A percentile compares a stretch with the other conserved stretches of the same genome.
Evolutionary conservation across 225 moss, liverwort and hornwort species (phyloP).

Genomic region (Marchantia polymorpha): DNA sequence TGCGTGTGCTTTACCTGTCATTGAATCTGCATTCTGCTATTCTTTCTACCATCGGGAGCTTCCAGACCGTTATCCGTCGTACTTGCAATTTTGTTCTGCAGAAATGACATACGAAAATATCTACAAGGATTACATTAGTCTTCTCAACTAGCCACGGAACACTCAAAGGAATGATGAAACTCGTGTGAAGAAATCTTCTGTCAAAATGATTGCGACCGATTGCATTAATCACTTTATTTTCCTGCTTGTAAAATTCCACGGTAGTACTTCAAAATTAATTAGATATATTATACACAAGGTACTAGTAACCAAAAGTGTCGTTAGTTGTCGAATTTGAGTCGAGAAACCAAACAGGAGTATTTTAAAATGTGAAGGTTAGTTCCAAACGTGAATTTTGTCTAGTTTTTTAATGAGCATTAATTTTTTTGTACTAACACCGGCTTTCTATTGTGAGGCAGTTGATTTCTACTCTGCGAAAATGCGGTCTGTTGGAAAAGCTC

Average conservation of each 20-base stretch:
- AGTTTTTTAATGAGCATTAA: background rate
- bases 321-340: background rate
- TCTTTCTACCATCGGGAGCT: background rate
- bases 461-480: constrained; percentile 61
- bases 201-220: too few relatives aligned
- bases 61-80: background rate
- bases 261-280: too few relatives aligned
- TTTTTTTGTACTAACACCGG: background rate
- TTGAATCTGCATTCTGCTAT: background rate
- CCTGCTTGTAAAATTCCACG: too few relatives aligned
- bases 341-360: background rate
- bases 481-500: constrained; percentile 70
- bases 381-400: background rate
- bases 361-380: background rate
- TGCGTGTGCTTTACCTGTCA: constrained; percentile 16
- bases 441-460: constrained; percentile 47
- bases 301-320: background rate
- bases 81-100: background rate
- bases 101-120: background rate
- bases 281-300: too few relatives aligned
- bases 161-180: background rate
- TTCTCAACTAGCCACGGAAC: background rate
- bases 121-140: background rate
- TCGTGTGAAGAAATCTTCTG: background rate
- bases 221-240: too few relatives aligned